These are phyloP conservation scores for Suaeda aralocaspica DNA, from an alignment of 148 eudicot species.

Conservation along the genomic window DNA sequence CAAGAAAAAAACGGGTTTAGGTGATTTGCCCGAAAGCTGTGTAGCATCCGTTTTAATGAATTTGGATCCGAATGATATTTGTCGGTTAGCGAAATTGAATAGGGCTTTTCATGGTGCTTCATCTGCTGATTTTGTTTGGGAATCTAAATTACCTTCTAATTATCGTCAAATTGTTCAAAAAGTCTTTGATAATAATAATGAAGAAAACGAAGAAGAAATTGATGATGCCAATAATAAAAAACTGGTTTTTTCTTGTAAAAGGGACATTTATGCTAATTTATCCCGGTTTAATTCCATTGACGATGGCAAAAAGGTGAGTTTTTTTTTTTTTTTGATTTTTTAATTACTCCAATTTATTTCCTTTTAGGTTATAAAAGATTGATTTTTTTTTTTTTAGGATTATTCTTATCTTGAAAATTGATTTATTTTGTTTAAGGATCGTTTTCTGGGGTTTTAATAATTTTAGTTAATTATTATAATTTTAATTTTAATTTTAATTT, in stretches of 20 bases:
- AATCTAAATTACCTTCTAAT: slow-evolving; percentile 64
- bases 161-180: slow-evolving; percentile 40
- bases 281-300: slow-evolving; percentile 53
- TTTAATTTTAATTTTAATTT: background rate
- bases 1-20: slow-evolving; percentile 40
- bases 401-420: background rate
- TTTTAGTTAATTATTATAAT: background rate
- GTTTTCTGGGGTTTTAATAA: background rate
- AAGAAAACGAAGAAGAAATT: too few species aligned
- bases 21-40: slow-evolving; percentile 83
- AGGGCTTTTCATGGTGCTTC: slow-evolving; percentile 59
- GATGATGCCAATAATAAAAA: slow-evolving; percentile 25
- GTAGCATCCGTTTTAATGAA: slow-evolving; percentile 58
- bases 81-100: slow-evolving; percentile 53
- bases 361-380: background rate
- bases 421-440: background rate
- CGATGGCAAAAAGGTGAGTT: slow-evolving; percentile 58
- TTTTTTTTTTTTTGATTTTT: background rate
- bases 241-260: slow-evolving; percentile 43
- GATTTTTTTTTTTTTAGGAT: background rate
- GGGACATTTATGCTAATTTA: slow-evolving; percentile 58
- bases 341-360: background rate
- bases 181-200: slow-evolving; percentile 39
- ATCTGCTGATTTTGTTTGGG: slow-evolving; percentile 89
- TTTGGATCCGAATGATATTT: slow-evolving; percentile 68